Base-by-base conservation (phyloP, 495 filamentous ascomycete genomes). In the Amphirosellinia nigrospora region DNA sequence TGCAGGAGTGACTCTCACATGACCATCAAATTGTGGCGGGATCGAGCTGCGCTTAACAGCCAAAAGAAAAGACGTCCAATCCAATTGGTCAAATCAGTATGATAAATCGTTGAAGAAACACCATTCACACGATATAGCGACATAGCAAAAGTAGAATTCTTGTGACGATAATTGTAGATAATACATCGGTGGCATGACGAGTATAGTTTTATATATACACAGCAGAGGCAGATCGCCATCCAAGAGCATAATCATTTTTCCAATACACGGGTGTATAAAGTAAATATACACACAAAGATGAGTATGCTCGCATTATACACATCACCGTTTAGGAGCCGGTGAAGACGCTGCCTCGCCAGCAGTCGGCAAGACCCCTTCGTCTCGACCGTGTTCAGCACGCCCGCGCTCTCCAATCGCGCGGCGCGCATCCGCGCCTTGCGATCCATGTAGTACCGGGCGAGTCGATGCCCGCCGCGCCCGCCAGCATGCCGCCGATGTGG, bases 401-500 rank as follows among this genome's bases (percentile, higher is more conserved):
- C 72, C 59, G 69, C 71, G 15, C 66, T 72, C 56, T 74, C 72
- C 28, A 78, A 10, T 38, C 61, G 72, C 34, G 76, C 71, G 30
- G 76, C 74, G 11, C 71, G 71, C 8, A 67, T 21, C 23, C 76
- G 73, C 45, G 76, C 74, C 32, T 72, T 74, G 38, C 69, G 66
- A 38, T 73, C 76, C 72, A 72, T 73, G 6, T 72, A 68, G 38
- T 21, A 65, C 28, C 74, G 73, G 16, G 67, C 50, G 11, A 80
- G 30, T 82, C 77, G 0, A 72, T 84, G 8, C 80, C 81, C 11
- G 73, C 50, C 2, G 83, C 72, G 16, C 91, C 92, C 4, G 80
- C 76, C 2, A 82, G 73, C 70, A 89, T 86, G 2, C 93, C 93
- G 30, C 87, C 88, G 36, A 95, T 71, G 83, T 97, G 93, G n/a